A percentile compares a stretch with the other conserved stretches of the same genome.
These are phyloP conservation scores for Neocatenulostroma microsporum DNA, from an alignment of 2,329 filamentous ascomycete genomes.

Conservation along the genomic window DNA sequence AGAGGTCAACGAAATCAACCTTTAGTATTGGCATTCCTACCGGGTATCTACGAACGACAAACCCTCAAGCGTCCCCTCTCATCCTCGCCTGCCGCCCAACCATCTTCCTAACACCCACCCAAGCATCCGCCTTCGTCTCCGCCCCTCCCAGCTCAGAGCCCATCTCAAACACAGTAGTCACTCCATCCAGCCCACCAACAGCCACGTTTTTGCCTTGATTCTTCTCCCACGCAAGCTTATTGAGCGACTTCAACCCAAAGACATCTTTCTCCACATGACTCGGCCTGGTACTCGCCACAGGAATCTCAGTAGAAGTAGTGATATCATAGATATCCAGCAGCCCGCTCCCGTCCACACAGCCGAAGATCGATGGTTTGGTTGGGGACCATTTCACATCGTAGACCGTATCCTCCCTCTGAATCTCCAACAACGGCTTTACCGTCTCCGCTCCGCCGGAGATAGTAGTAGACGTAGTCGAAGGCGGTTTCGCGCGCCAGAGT, in stretches of 20 bases:
- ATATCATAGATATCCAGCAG: conserved; percentile 94
- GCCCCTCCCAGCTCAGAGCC: conserved; percentile 73
- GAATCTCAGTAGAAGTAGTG: conserved; percentile 84
- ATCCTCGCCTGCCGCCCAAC: conserved; percentile 48
- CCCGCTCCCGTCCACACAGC: conserved; percentile 85
- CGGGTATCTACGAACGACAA: too few species aligned
- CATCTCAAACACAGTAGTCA: conserved; percentile 89
- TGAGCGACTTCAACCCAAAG: conserved; percentile 62
- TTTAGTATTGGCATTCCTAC: too few species aligned
- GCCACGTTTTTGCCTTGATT: conserved; percentile 80
- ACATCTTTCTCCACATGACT: conserved; percentile 30
- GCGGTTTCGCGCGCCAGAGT: conserved; percentile 86
- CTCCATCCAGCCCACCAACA: conserved; percentile 84
- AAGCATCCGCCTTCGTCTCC: conserved; percentile 77
- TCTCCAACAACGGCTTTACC: conserved; percentile 65
- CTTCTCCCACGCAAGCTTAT: conserved; percentile 90
- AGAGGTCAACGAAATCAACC: too few species aligned
- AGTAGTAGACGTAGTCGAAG: conserved; percentile 56
- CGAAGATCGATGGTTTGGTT: conserved; percentile 87
- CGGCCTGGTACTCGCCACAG: conserved; percentile 61
- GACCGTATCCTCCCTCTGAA: conserved; percentile 89
- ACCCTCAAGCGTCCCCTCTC: neutral
- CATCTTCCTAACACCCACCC: conserved; percentile 86
- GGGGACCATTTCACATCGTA: conserved; percentile 97
- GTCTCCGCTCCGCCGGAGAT: conserved; percentile 23